Conservation (phyloP, 768 basidiomycete genomes). For the Rhizopogon vinicolor region DNA sequence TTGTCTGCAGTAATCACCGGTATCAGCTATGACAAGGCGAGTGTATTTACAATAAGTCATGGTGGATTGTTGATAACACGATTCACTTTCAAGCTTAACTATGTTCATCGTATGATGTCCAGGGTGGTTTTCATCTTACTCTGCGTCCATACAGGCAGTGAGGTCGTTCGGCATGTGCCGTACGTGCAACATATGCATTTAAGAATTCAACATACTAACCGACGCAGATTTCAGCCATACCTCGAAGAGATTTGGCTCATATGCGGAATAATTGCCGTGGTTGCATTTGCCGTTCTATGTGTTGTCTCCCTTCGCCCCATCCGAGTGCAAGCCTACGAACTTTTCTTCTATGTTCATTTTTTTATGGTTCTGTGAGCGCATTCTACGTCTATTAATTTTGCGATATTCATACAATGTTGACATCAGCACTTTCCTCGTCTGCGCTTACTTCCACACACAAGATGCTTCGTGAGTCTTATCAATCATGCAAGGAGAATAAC, state of each 20-base stretch:
- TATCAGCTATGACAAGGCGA: conserved; percentile 43
- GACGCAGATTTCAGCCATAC: neutral
- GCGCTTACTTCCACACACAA: conserved; percentile 26
- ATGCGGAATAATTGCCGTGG: conserved; percentile 27
- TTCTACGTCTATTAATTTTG: neutral
- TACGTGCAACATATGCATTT: neutral
- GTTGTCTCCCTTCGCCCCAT: conserved; percentile 44
- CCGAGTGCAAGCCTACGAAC: conserved; percentile 38
- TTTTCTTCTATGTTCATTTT: conserved; percentile 44
- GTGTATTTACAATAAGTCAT: neutral
- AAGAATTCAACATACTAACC: neutral
- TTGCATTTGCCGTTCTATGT: conserved; percentile 34
- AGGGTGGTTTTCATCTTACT: conserved; percentile 38
- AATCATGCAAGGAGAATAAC: conserved; percentile 4
- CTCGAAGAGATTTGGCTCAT: conserved; percentile 10
- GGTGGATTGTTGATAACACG: neutral
- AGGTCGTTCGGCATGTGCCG: conserved; percentile 22
- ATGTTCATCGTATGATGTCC: conserved; percentile 40
- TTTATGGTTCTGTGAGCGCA: conserved; percentile 30
- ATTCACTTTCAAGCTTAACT: conserved; percentile 21
- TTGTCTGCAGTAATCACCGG: conserved; percentile 41
- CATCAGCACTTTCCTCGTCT: conserved; percentile 25
- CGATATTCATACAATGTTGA: neutral
- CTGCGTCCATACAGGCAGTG: conserved; percentile 43
- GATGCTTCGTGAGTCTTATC: conserved; percentile 1